A percentile compares a stretch with the other conserved stretches of the same genome.
Conservation (phyloP, 179 eudicot genomes). For the Sideroxylon spinosum region DNA sequence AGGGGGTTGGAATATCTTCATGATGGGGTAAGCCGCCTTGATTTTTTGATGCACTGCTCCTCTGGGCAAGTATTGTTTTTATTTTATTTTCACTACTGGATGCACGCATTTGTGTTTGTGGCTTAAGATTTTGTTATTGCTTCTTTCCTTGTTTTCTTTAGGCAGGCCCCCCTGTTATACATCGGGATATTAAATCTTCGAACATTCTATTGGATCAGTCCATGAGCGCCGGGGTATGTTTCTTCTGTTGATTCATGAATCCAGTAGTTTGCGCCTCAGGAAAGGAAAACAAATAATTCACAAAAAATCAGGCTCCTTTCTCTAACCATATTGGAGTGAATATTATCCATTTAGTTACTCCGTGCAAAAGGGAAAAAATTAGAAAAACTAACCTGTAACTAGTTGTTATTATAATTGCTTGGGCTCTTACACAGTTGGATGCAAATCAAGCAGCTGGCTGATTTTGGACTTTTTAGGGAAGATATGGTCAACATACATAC, state of each 20-base stretch:
- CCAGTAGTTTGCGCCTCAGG: background rate
- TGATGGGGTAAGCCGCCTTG: conserved; percentile 65
- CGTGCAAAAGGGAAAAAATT: background rate
- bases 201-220: conserved; percentile 94
- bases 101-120: background rate
- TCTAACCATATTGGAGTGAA: background rate
- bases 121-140: background rate
- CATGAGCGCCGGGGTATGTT: conserved; percentile 90
- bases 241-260: background rate
- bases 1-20: conserved; percentile 98
- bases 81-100: background rate
- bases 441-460: conserved; percentile 58
- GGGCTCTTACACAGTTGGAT: conserved; percentile 9
- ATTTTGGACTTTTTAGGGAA: conserved; percentile 97
- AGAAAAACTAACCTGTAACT: background rate
- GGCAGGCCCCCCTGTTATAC: conserved; percentile 98
- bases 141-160: conserved; percentile 23
- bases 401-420: background rate
- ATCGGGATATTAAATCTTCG: conserved; percentile 94
- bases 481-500: conserved; percentile 61
- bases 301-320: background rate
- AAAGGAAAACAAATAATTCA: background rate
- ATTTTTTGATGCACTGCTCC: background rate
- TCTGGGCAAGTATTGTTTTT: background rate
- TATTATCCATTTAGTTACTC: too few relatives aligned